Conservation (phyloP, 164 flowering plant species). For the Magnolia sinica region DNA sequence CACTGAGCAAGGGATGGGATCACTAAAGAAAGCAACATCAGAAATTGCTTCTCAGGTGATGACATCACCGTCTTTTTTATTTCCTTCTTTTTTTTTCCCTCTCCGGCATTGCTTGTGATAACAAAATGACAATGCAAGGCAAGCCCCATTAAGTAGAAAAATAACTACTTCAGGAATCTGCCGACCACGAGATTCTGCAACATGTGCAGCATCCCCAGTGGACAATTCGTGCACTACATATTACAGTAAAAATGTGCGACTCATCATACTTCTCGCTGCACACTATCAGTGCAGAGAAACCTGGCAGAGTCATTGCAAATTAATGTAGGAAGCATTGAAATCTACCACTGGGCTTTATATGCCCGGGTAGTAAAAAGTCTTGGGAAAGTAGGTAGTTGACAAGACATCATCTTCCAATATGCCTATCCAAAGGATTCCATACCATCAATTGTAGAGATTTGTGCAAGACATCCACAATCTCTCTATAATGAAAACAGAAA, state of each 20-base stretch:
- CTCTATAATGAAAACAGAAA: no score
- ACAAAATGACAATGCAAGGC: no score
- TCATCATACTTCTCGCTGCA: slow-evolving; percentile 99
- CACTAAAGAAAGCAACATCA: not conserved
- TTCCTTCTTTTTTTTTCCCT: no score
- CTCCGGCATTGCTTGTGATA: no score
- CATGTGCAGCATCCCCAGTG: not conserved
- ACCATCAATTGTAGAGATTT: not conserved
- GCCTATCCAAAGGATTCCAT: not conserved
- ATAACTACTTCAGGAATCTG: not conserved
- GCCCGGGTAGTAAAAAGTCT: slow-evolving; percentile 31
- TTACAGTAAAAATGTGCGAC: slow-evolving; percentile 43
- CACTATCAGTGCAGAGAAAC: slow-evolving; percentile 98
- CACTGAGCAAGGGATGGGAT: not conserved
- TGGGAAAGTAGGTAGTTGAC: not conserved
- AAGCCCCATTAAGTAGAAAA: not conserved
- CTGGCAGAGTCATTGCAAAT: slow-evolving; percentile 66
- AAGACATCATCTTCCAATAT: slow-evolving; percentile 12
- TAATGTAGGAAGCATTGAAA: slow-evolving; percentile 63
- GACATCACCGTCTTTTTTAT: not conserved
- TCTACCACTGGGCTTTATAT: slow-evolving; percentile 36
- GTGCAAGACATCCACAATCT: not conserved
- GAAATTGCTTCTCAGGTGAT: not conserved
- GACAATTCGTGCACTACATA: not conserved
- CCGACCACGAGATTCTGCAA: not conserved